Evolutionary conservation across 768 basidiomycete species (phyloP).

Genomic region (Serendipita sp.): DNA sequence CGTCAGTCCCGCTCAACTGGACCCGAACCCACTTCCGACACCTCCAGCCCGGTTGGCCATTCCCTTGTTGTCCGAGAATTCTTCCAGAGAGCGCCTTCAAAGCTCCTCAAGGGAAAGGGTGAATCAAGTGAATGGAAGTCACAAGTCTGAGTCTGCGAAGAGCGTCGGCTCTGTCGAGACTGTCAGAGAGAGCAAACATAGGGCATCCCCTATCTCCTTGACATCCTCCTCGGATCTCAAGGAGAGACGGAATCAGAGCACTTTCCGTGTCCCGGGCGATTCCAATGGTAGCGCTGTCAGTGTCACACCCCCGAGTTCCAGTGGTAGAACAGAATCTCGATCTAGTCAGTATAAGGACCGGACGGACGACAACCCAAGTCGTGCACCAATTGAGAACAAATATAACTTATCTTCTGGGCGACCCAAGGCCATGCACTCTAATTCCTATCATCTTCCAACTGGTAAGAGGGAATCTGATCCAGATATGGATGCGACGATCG

Average conservation of each 20-base stretch:
- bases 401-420: not conserved
- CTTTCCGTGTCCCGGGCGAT: not conserved
- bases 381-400: not conserved
- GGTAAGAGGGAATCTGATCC: not conserved
- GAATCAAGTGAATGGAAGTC: not conserved
- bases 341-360: not conserved
- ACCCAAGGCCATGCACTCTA: not conserved
- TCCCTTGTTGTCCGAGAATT: not conserved
- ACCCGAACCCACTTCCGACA: not conserved
- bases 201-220: not conserved
- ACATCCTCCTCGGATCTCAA: not conserved
- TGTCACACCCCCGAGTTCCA: not conserved
- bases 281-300: not conserved
- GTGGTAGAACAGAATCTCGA: not conserved
- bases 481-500: not conserved
- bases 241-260: not conserved
- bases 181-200: not conserved
- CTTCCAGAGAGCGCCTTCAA: not conserved
- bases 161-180: not conserved
- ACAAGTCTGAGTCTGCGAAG: not conserved
- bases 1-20: not conserved
- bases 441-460: not conserved
- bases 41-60: not conserved
- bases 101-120: not conserved
- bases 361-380: not conserved